Percentiles rank a stretch among this genome's conserved stretches.
phyloP scores from a whole-genome alignment of 805 yeast species.

The Kodamaea kakaduensis region DNA sequence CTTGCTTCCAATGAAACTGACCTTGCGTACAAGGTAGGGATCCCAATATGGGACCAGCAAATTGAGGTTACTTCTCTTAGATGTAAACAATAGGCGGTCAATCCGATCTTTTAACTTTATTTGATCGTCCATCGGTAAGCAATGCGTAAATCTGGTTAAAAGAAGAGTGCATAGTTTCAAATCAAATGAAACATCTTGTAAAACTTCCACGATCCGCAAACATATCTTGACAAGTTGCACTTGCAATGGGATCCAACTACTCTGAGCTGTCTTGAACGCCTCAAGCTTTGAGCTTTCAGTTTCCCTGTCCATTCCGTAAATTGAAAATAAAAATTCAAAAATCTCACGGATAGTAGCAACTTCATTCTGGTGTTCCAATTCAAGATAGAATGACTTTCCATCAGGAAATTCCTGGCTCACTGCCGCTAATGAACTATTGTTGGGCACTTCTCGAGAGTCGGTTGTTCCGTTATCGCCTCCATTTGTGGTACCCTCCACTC shows the following conservation, averaged over 20 bases:
- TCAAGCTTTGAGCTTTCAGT: conserved; percentile 24
- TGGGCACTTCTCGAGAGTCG: too few relatives aligned
- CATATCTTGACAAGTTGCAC: conserved; percentile 51
- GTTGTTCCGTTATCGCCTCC: background rate
- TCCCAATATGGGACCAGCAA: conserved; percentile 63
- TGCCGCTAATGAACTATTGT: too few relatives aligned
- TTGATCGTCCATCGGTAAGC: conserved; percentile 60
- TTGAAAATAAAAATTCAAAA: conserved; percentile 45
- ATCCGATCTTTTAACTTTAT: conserved; percentile 32
- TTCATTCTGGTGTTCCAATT: conserved; percentile 10
- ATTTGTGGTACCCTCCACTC: background rate
- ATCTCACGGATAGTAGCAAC: conserved; percentile 31
- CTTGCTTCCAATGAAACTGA: conserved; percentile 29
- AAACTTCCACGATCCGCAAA: conserved; percentile 48
- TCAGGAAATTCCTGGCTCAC: too few relatives aligned
- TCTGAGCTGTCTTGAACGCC: conserved; percentile 20
- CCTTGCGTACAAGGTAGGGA: conserved; percentile 54
- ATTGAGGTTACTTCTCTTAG: conserved; percentile 22
- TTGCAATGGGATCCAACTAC: conserved; percentile 55
- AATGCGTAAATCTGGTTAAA: conserved; percentile 51
- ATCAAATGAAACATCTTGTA: conserved; percentile 40
- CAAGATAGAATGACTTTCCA: background rate
- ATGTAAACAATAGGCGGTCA: conserved; percentile 17
- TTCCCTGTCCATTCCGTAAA: conserved; percentile 50
- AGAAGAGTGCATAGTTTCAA: conserved; percentile 48